Conservation (phyloP, 305 asterid genomes). For the Coffea humblotiana region DNA sequence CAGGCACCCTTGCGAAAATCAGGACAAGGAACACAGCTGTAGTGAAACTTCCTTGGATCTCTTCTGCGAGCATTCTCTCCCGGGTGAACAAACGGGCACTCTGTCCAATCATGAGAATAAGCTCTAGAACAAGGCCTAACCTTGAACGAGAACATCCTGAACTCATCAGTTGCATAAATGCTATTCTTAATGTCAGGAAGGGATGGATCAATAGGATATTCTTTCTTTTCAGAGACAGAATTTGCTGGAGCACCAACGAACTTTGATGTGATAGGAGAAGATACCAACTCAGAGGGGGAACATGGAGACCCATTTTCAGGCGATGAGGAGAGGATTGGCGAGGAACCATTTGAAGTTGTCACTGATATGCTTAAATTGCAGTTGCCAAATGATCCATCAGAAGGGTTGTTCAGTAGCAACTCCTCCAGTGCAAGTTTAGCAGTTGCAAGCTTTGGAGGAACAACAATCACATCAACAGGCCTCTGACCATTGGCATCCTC, state of each 20-base stretch:
- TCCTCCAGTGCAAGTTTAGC: conserved; percentile 46
- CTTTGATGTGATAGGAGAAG: conserved; percentile 44
- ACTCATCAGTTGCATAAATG: conserved; percentile 66
- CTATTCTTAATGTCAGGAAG: conserved; percentile 70
- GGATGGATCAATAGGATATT: conserved; percentile 73
- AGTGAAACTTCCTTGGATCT: conserved; percentile 65
- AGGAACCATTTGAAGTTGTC: conserved; percentile 40
- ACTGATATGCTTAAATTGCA: conserved; percentile 39
- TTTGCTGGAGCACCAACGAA: conserved; percentile 29
- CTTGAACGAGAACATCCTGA: conserved; percentile 67
- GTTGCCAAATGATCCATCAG: conserved; percentile 48
- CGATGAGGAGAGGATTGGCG: conserved; percentile 50
- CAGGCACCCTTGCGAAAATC: conserved; percentile 69
- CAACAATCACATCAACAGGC: conserved; percentile 49
- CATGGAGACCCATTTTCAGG: conserved; percentile 56
- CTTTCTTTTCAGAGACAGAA: conserved; percentile 51
- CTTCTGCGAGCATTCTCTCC: conserved; percentile 76
- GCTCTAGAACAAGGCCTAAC: conserved; percentile 72
- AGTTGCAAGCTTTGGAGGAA: conserved; percentile 46
- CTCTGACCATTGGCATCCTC: conserved; percentile 48
- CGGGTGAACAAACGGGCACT: conserved; percentile 74
- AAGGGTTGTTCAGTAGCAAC: conserved; percentile 40
- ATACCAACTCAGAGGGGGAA: conserved; percentile 38
- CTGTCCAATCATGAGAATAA: conserved; percentile 78
- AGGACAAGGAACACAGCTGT: conserved; percentile 78